These are phyloP conservation scores for Panicum miliaceum DNA, from an alignment of 176 grass and related monocot genomes.

Conservation along the genomic window DNA sequence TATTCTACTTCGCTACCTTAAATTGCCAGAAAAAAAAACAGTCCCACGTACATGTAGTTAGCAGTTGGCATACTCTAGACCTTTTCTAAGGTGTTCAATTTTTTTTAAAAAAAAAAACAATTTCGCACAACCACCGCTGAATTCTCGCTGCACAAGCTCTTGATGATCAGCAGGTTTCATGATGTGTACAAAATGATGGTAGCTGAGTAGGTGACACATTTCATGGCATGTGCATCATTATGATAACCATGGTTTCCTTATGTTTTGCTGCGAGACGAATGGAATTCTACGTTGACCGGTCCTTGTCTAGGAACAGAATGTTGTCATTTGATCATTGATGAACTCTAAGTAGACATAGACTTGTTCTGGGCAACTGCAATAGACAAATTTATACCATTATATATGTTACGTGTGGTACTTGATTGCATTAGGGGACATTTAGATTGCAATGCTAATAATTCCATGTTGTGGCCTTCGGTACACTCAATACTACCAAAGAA, in stretches of 20 bases:
- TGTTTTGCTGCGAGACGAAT: background rate
- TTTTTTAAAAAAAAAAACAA: no score
- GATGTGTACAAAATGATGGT: background rate
- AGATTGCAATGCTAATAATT: no score
- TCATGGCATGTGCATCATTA: background rate
- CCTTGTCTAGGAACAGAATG: background rate
- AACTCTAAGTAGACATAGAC: no score
- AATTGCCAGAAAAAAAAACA: background rate
- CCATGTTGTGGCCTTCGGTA: no score
- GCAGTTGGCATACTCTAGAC: background rate
- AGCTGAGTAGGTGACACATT: no score
- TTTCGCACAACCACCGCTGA: no score
- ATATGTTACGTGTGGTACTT: no score
- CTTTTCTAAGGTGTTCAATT: background rate
- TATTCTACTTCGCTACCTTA: background rate
- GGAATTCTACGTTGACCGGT: background rate
- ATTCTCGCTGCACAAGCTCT: no score
- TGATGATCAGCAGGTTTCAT: background rate
- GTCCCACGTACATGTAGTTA: background rate
- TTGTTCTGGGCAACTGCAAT: background rate
- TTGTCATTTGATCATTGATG: no score
- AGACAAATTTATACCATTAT: no score
- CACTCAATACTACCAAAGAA: no score
- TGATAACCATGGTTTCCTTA: background rate
- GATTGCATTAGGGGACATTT: no score